These are phyloP conservation scores for Geotrichum klebahnii DNA, from an alignment of 1,139 yeast species.

Conservation along the genomic window DNA sequence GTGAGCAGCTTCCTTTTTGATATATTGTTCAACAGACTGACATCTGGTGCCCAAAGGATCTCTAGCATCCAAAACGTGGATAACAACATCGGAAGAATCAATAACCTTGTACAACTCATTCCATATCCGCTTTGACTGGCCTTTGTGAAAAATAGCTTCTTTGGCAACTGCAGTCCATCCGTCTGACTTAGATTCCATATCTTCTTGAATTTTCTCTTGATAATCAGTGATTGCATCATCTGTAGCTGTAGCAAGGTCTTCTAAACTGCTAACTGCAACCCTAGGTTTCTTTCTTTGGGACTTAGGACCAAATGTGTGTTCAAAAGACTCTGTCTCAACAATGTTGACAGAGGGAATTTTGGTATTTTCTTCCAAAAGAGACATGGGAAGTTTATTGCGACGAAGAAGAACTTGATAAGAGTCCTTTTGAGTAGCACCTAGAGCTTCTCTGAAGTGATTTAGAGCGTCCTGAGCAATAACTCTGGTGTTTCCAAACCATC, in stretches of 20 bases:
- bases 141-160: constrained; percentile 92
- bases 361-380: constrained; percentile 71
- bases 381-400: constrained; percentile 93
- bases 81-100: constrained; percentile 94
- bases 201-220: constrained; percentile 71
- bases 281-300: constrained; percentile 91
- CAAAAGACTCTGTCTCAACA: constrained; percentile 81
- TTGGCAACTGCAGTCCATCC: constrained; percentile 87
- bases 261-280: constrained; percentile 68
- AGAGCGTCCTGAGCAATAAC: constrained; percentile 96
- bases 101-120: constrained; percentile 94
- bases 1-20: constrained; percentile 91
- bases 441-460: constrained; percentile 87
- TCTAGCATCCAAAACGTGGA: constrained; percentile 94
- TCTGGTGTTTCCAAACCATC: constrained; percentile 97
- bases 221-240: constrained; percentile 56
- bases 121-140: constrained; percentile 98
- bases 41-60: constrained; percentile 97
- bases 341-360: constrained; percentile 77
- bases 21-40: constrained; percentile 86
- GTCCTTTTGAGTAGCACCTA: constrained; percentile 82
- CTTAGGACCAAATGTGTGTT: constrained; percentile 86
- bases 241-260: constrained; percentile 66
- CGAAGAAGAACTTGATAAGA: constrained; percentile 82
- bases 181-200: constrained; percentile 48